A percentile compares a stretch with the other conserved stretches of the same genome.
phyloP scores from a whole-genome alignment of 1,139 yeast genomes.

The Pichia sp. region DNA sequence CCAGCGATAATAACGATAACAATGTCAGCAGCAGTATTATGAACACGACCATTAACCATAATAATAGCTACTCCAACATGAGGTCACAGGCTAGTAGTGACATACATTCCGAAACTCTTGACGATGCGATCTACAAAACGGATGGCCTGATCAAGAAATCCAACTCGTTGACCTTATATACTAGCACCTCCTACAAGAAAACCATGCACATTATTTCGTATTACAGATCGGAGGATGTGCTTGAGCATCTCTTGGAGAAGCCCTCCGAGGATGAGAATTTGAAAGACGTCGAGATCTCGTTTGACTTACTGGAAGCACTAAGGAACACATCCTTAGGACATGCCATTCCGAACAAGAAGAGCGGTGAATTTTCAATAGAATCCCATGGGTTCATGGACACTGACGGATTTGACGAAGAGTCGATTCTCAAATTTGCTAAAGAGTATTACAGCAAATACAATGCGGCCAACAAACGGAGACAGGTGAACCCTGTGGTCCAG shows the following conservation, averaged over 20 bases:
- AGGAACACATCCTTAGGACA: constrained; percentile 56
- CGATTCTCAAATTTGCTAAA: constrained; percentile 25
- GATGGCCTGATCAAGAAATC: constrained; percentile 83
- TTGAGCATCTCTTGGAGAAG: constrained; percentile 48
- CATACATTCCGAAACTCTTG: background rate
- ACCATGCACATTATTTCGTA: constrained; percentile 77
- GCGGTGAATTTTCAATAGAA: constrained; percentile 39
- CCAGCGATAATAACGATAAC: background rate
- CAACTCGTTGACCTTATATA: constrained; percentile 48
- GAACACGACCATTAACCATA: background rate
- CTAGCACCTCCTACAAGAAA: constrained; percentile 30
- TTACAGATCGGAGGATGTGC: constrained; percentile 70
- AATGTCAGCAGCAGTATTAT: background rate
- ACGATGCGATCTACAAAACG: constrained; percentile 57
- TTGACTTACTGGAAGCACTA: constrained; percentile 56
- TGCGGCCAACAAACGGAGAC: constrained; percentile 6
- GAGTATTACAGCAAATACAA: constrained; percentile 20
- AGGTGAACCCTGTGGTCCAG: background rate
- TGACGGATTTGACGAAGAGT: constrained; percentile 37
- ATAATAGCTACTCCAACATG: background rate
- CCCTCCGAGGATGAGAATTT: constrained; percentile 56
- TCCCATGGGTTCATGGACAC: constrained; percentile 47
- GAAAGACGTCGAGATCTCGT: constrained; percentile 48
- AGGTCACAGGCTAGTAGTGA: background rate
- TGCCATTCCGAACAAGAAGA: constrained; percentile 35